Evolutionary conservation across 2,329 filamentous ascomycete genomes (phyloP).

Genomic region (Verticillium nonalfalfae): DNA sequence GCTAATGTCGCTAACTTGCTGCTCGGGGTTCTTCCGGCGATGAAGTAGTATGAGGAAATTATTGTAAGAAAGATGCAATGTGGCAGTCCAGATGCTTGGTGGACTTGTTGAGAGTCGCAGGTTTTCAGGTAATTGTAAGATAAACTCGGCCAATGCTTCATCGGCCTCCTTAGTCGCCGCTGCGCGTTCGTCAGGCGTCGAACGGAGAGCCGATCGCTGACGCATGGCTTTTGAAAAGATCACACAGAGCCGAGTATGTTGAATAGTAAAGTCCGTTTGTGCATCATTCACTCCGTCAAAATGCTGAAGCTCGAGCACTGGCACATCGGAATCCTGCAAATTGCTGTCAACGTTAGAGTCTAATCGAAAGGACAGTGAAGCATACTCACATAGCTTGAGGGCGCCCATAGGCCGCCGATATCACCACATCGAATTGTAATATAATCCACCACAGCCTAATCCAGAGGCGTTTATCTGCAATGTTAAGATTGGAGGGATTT

Average conservation of each 20-base stretch:
- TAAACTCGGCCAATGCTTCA: conserved; percentile 21
- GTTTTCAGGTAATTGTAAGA: conserved; percentile 18
- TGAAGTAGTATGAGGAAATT: conserved; percentile 27
- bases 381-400: conserved; percentile 38
- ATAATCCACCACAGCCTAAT: conserved; percentile 32
- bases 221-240: conserved; percentile 35
- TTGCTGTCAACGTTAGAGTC: conserved; percentile 19
- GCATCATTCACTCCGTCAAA: conserved; percentile 34
- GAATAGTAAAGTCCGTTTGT: conserved; percentile 35
- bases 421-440: conserved; percentile 29
- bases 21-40: conserved; percentile 7
- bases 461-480: conserved; percentile 26
- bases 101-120: conserved; percentile 17
- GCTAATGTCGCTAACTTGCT: conserved; percentile 8
- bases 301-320: conserved; percentile 32
- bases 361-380: background rate
- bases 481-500: conserved; percentile 18
- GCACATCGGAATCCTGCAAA: conserved; percentile 44
- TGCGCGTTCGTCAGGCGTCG: conserved; percentile 13
- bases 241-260: conserved; percentile 41
- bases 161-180: conserved; percentile 22
- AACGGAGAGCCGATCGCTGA: conserved; percentile 10
- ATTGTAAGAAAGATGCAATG: conserved; percentile 26
- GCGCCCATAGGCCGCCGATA: conserved; percentile 36
- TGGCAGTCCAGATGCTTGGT: conserved; percentile 19